Base-by-base conservation (phyloP, 2,329 filamentous ascomycete genomes). In the Penicillium sp. region DNA sequence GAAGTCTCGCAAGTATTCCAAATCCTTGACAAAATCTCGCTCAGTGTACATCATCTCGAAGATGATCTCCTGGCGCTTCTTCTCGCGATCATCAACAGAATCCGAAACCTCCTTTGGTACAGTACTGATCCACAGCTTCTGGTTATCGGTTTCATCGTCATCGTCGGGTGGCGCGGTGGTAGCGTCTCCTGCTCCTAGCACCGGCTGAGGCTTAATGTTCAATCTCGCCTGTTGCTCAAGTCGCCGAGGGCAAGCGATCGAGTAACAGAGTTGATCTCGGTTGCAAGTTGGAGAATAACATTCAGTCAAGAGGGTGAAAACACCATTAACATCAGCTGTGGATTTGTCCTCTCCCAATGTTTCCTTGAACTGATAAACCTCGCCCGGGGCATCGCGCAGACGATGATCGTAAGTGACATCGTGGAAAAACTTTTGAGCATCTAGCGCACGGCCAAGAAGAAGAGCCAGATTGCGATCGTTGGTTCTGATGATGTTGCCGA, bases 31-130 rank as follows among this genome's bases (percentile, higher is more conserved):
- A 67, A 99, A 99, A 76, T 99, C 94, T 64, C 94, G 86, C 73
- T 99, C 94, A 0, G 94, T 99, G 77, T 99, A 99, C 86, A 95
- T 97, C 58, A 97, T 87, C 73, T 99, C 94, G 5, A 93, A 97
- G 56, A 99, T 97, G 64, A 99, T 90, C 71, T 99, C 94, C 71
- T 99, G 94, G 43, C 94, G 86, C 79, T 97, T 97, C 86, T 96
- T 95, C 74, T 99, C 94, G 62, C 85, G 86, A 63, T 99, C 94
- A 47, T 86, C 87, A 29, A 97, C 88, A 68, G 88, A 90, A 64
- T 97, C 92, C 0, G 92, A 92, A 54, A 99, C 81, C 72, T 97
- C 94, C 73, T 96, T 94, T 1, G 92, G 91, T 34, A 99, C 94
- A 13, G 92, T 96, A 73, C 97, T 97, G 75, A 99, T 99, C 94